Evolutionary conservation across 805 yeast genomes (phyloP).

Genomic region (Candida tibetensis): DNA sequence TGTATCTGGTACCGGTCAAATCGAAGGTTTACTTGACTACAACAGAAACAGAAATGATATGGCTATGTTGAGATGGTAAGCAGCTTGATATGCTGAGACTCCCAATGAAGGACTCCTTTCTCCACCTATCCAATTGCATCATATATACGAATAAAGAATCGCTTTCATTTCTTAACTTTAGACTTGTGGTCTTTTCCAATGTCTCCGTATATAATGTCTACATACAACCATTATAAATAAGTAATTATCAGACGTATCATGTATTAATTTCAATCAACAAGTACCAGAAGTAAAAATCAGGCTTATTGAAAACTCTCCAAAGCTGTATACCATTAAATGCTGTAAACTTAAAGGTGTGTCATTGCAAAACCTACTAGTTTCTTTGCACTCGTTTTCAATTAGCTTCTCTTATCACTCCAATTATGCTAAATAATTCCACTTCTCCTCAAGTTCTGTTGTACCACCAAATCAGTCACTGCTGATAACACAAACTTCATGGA

Average conservation of each 20-base stretch:
- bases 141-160: not conserved
- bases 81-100: too few species aligned
- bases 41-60: constrained; percentile 83
- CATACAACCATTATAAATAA: not conserved
- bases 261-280: constrained; percentile 5
- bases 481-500: constrained; percentile 87
- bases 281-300: not conserved
- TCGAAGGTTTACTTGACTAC: constrained; percentile 81
- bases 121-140: not conserved
- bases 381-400: too few species aligned
- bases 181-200: not conserved
- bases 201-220: not conserved
- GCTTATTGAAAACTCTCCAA: too few species aligned
- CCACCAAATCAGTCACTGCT: constrained; percentile 89
- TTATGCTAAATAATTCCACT: constrained; percentile 73
- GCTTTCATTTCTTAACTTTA: not conserved
- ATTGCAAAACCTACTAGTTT: too few species aligned
- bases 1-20: constrained; percentile 80
- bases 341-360: too few species aligned
- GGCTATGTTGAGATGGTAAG: constrained; percentile 77
- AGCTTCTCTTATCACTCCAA: not conserved
- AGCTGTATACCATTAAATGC: too few species aligned
- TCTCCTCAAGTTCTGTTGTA: constrained; percentile 75
- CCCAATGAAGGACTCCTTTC: too few species aligned
- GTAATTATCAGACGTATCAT: not conserved